Evolutionary conservation across 495 filamentous ascomycete species (phyloP).

Genomic region (Tirmania nivea): DNA sequence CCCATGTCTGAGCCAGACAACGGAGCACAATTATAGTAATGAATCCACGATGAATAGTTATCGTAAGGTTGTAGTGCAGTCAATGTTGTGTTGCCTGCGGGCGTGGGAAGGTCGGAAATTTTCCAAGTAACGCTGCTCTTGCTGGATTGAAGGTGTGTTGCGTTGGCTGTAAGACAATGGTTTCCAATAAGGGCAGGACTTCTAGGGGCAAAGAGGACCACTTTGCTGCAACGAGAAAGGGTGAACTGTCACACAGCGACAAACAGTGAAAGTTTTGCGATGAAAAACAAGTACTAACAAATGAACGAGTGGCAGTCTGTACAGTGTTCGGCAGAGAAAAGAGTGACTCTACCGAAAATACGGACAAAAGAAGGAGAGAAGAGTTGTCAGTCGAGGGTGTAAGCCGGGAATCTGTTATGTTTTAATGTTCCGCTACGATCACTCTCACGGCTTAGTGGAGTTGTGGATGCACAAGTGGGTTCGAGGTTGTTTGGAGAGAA

Average conservation of each 20-base stretch:
- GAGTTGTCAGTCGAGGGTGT: too few species aligned
- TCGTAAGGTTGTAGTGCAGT: neutral
- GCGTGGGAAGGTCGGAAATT: too few species aligned
- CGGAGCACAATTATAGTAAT: constrained; percentile 1
- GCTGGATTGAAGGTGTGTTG: neutral
- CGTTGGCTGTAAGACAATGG: neutral
- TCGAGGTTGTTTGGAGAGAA: neutral
- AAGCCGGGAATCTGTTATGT: too few species aligned
- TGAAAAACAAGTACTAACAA: neutral
- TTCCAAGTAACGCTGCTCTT: too few species aligned
- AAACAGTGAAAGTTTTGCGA: neutral
- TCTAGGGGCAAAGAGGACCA: neutral
- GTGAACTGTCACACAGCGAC: neutral
- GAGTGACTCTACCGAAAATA: neutral
- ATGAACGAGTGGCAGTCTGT: neutral
- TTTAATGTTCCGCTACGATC: too few species aligned
- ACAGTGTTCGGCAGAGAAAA: neutral
- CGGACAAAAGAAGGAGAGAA: too few species aligned
- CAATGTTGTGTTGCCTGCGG: too few species aligned
- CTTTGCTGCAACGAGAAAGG: neutral
- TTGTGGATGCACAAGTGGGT: too few species aligned
- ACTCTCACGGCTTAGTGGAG: too few species aligned
- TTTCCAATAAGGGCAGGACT: neutral
- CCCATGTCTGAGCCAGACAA: constrained; percentile 26
- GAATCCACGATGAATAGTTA: constrained; percentile 10